Evolutionary conservation across 768 basidiomycete genomes (phyloP), one percentile per base, ranked within the genome.

Genomic region (Rhodocollybia butyracea): DNA sequence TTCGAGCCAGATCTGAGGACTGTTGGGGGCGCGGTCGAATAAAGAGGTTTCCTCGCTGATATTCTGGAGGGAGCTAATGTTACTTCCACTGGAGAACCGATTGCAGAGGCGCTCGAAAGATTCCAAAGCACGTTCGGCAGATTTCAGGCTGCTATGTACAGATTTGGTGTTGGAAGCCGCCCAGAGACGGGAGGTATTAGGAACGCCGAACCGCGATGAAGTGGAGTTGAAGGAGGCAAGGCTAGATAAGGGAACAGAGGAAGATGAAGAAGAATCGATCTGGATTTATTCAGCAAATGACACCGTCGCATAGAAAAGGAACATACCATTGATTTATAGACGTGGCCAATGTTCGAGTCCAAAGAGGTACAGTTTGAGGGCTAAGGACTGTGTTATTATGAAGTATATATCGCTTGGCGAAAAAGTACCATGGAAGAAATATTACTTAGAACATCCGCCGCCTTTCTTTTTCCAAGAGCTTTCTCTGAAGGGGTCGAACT

Each of bases 101-200:
- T 43, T 46, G 32, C 53, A 54, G 53, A 54, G 45, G 21, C 53
- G 53, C 24, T 54, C 53, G 22, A 54, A 54, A 24, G 53, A 54
- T 26, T 46, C 53, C 42, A 54, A 32, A 13, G 53, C 42, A 26
- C 43, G 53, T 46, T 54, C 53, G 3, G 53, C 53, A 26, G 42
- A 54, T 22, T 8, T 31, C 4, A 45, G 31, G 11, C 53, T 54
- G 43, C 34, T 36, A 26, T 46, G 24, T 10, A 19, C 15, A 21
- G 40, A 22, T 17, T 45, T 13, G 17, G 19, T 4, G 15, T 27
- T 52, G 3, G 38, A 19, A 10, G 12, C 15, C n/a, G 38, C 40
- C 39, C 38, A 26, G 17, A 30, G 51, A 19, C 29, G 34, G 24
- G 51, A 41, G 19, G 10, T 15, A n/a, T n/a, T n/a, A 5, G 43